phyloP scores from a whole-genome alignment of 768 basidiomycete species.

The Amanita brunnescens region DNA sequence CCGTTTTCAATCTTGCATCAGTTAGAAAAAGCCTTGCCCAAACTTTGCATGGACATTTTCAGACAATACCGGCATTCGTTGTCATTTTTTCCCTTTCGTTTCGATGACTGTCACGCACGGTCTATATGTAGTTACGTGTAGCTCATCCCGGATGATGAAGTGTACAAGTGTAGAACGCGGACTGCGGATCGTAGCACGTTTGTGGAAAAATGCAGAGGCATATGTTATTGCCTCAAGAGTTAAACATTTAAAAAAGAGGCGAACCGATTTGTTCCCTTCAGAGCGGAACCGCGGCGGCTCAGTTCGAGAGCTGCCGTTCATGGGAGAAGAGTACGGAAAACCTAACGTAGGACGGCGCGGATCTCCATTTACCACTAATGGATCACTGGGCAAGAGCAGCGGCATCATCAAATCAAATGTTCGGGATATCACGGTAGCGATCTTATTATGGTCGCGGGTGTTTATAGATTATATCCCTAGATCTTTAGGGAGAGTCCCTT shows the following conservation, averaged over 20 bases:
- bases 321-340: neutral
- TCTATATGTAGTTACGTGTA: constrained; percentile 3
- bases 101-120: neutral
- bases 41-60: neutral
- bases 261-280: neutral
- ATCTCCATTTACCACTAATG: neutral
- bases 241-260: neutral
- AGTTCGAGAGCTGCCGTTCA: neutral
- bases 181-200: neutral
- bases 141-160: constrained; percentile 5
- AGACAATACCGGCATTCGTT: neutral
- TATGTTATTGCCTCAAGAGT: neutral
- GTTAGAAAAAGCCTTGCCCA: neutral
- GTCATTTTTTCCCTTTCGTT: neutral
- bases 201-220: neutral
- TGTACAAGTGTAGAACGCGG: constrained; percentile 4
- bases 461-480: no score
- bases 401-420: no score
- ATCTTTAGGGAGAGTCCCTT: no score
- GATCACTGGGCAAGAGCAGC: no score
- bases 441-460: no score
- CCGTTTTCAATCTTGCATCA: neutral
- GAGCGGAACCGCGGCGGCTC: neutral
- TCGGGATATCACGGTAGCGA: no score
- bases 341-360: neutral